phyloP scores from a whole-genome alignment of 176 grass and related monocot genomes.

The Typha latifolia region DNA sequence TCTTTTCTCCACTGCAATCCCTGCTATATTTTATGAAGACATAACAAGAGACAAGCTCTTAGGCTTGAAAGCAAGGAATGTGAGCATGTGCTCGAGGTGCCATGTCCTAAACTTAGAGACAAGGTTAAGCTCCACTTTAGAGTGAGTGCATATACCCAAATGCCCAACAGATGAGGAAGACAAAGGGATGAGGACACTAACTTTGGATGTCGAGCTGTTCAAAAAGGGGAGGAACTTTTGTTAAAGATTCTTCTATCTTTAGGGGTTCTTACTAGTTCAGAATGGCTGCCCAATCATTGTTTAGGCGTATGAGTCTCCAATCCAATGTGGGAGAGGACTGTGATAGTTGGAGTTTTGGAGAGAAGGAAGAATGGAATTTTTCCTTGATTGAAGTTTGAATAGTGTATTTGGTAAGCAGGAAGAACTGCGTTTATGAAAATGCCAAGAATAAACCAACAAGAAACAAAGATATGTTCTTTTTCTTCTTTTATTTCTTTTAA shows the following conservation, averaged over 20 bases:
- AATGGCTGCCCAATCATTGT: conserved; percentile 35
- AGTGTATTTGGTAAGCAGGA: too few species aligned
- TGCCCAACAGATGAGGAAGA: conserved; percentile 21
- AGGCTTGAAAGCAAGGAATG: conserved; percentile 24
- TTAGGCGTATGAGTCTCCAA: conserved; percentile 8
- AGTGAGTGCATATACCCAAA: conserved; percentile 15
- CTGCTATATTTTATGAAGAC: conserved; percentile 15
- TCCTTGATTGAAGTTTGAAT: too few species aligned
- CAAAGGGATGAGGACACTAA: conserved; percentile 29
- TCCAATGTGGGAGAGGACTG: conserved; percentile 1
- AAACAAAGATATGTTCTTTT: too few species aligned
- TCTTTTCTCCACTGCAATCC: conserved; percentile 19
- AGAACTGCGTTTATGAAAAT: too few species aligned
- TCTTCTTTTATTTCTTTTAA: too few species aligned
- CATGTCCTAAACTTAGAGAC: conserved; percentile 1
- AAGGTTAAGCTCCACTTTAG: conserved; percentile 18
- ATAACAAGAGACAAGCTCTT: conserved; percentile 9
- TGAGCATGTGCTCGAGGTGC: conserved; percentile 31
- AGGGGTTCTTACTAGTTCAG: conserved; percentile 1
- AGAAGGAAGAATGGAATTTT: too few species aligned
- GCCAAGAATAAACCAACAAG: too few species aligned
- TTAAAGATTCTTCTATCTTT: conserved; percentile 21
- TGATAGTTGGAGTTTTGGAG: too few species aligned
- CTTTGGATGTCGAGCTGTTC: conserved; percentile 28
- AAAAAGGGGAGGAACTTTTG: conserved; percentile 5